These are phyloP conservation scores for Aspergillus nomiae DNA, from an alignment of 2,329 filamentous ascomycete species.

Conservation along the genomic window DNA sequence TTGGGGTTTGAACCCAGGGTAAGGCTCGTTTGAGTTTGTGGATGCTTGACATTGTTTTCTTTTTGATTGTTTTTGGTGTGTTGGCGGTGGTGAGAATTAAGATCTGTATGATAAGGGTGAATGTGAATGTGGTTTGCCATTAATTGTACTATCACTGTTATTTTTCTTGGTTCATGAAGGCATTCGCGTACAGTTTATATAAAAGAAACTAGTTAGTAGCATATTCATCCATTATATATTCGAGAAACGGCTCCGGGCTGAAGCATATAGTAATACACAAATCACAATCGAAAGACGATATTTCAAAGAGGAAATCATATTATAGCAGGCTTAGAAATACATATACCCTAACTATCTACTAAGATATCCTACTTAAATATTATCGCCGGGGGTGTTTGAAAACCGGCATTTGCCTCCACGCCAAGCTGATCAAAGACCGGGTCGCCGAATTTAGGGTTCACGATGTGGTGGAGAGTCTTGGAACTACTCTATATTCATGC, in stretches of 20 bases:
- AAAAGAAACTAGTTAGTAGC: too few relatives aligned
- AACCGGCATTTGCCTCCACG: neutral
- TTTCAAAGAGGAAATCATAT: neutral
- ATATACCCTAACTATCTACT: too few relatives aligned
- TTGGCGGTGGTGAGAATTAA: neutral
- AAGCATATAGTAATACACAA: too few relatives aligned
- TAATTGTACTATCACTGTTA: too few relatives aligned
- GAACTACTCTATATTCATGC: too few relatives aligned
- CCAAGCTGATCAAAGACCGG: neutral
- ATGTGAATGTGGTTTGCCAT: neutral
- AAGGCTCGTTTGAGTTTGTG: slow-evolving; percentile 9
- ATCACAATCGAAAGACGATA: too few relatives aligned
- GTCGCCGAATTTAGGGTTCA: neutral
- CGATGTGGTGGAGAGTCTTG: too few relatives aligned
- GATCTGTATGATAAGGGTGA: neutral
- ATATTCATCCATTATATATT: too few relatives aligned
- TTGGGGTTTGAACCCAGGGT: slow-evolving; percentile 18
- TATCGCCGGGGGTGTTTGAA: neutral
- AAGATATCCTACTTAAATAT: too few relatives aligned
- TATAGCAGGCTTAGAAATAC: neutral
- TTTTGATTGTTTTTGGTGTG: neutral
- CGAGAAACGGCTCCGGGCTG: too few relatives aligned
- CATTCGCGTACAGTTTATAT: too few relatives aligned
- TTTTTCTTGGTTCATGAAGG: too few relatives aligned
- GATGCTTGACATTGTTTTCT: neutral